Base-by-base conservation (phyloP, 108 stramenopile genomes). In the Mayamaea pseudoterrestris region DNA sequence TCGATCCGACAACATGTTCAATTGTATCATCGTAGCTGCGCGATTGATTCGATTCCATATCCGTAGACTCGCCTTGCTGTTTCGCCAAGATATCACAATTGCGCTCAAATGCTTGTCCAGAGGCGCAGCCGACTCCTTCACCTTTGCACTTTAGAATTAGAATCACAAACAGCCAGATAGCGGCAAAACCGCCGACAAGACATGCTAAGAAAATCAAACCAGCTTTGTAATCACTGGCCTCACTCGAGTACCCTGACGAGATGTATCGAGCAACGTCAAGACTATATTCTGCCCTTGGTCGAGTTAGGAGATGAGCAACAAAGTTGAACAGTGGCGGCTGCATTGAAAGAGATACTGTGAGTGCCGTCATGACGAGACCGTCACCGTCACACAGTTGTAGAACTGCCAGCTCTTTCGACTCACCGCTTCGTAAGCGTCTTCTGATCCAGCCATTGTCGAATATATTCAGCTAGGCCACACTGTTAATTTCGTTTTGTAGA, bases 81-180 rank as follows among this genome's bases (percentile, higher is more conserved):
- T 48, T 52, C 29, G 23, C 47, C 35, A 24, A 21, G 24, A 5
- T 30, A 3, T 2, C 2, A 14, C 27, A 48, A 18, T 27, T 30
- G 29, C 14, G 13, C 18, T 9, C 27, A 51, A 76, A 76, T 26
- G 64, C 37, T 32, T 24, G 14, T 26, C 74, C 74, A 5, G 74
- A 66, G 20, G 74, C 74, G 53, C 74, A 76, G 5, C 74, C 74
- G 16, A 69, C 68, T 35, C 57, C 50, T 4, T 51, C 16, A 1
- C 74, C 65, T 27, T 52, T 55, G 20, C 43, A 52, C 43, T 66
- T 69, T 13, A 76, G 30, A 18, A 66, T 55, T 0, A 63, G 27
- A 2, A 70, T 21, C 6, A 67, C 50, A 30, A 63, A 50, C 2
- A 28, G 41, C 74, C 74, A 76, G 23, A 66, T 23, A 27, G 67